Evolutionary conservation across 768 basidiomycete species (phyloP).

Genomic region (Rubroboletus satanas): DNA sequence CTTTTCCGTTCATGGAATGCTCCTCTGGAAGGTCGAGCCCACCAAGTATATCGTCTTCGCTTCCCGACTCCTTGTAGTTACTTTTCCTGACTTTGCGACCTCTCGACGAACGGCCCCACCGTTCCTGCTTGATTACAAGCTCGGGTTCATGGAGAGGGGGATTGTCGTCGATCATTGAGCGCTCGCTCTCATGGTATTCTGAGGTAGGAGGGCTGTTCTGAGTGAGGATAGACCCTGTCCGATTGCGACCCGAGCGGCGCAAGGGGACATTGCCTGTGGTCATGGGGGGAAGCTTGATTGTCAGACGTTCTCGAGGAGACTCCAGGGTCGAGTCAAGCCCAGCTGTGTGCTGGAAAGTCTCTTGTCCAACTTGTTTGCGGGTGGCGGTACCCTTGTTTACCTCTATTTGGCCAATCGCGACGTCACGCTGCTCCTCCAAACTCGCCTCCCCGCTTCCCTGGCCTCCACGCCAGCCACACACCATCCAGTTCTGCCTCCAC

Average conservation of each 20-base stretch:
- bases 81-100: constrained; percentile 41
- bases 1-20: constrained; percentile 19
- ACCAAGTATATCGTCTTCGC: constrained; percentile 38
- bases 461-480: constrained; percentile 15
- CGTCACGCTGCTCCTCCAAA: constrained; percentile 23
- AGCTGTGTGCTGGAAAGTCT: constrained; percentile 19
- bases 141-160: neutral
- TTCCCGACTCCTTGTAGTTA: constrained; percentile 43
- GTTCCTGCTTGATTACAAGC: neutral
- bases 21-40: constrained; percentile 8
- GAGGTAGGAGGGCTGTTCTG: constrained; percentile 28
- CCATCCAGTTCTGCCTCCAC: constrained; percentile 1
- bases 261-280: constrained; percentile 6
- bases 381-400: constrained; percentile 30
- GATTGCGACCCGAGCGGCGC: constrained; percentile 27
- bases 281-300: constrained; percentile 25
- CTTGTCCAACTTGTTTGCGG: constrained; percentile 26
- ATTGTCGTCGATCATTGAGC: constrained; percentile 30
- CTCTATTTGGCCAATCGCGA: constrained; percentile 23
- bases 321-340: constrained; percentile 17
- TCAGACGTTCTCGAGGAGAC: constrained; percentile 18
- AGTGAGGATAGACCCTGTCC: constrained; percentile 19
- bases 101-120: constrained; percentile 29
- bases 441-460: constrained; percentile 24
- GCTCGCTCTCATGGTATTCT: constrained; percentile 33